A percentile compares a stretch with the other conserved stretches of the same genome.
These are phyloP conservation scores for Tylopilus vinaceipallidus DNA, from an alignment of 768 basidiomycete genomes.

Conservation along the genomic window DNA sequence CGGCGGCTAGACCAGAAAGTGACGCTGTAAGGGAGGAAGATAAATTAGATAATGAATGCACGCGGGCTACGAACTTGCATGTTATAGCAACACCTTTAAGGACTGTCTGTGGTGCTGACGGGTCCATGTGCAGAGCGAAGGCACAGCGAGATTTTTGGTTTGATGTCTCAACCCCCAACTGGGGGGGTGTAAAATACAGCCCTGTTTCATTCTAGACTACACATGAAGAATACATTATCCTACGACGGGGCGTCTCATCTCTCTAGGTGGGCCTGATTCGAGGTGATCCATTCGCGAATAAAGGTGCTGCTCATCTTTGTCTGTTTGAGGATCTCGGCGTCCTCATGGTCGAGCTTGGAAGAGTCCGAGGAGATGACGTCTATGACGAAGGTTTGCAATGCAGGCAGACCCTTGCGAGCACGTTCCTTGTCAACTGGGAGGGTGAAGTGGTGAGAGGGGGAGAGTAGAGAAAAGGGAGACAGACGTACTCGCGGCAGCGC, in stretches of 20 bases:
- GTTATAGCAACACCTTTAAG: constrained; percentile 58
- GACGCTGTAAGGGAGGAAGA: constrained; percentile 46
- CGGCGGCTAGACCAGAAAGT: constrained; percentile 47
- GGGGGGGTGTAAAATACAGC: too few species aligned
- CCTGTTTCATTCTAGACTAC: neutral
- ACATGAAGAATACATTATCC: constrained; percentile 5
- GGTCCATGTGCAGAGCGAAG: too few species aligned
- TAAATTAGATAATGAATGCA: constrained; percentile 19
- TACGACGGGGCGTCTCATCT: constrained; percentile 4
- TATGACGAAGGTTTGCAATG: constrained; percentile 72
- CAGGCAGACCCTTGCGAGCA: constrained; percentile 50
- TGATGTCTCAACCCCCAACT: too few species aligned
- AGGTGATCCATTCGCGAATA: constrained; percentile 83
- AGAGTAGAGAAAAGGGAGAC: constrained; percentile 7
- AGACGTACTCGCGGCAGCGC: constrained; percentile 64
- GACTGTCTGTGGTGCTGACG: constrained; percentile 41
- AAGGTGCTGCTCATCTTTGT: constrained; percentile 94
- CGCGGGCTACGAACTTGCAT: constrained; percentile 76
- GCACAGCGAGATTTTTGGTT: too few species aligned
- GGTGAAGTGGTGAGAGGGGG: neutral
- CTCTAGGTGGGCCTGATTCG: constrained; percentile 5
- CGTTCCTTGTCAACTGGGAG: constrained; percentile 63
- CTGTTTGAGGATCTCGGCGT: constrained; percentile 66
- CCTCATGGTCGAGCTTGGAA: constrained; percentile 57
- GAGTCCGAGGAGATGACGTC: constrained; percentile 81